Evolutionary conservation across 2,329 filamentous ascomycete genomes (phyloP).

Genomic region (Aspergillus felis): DNA sequence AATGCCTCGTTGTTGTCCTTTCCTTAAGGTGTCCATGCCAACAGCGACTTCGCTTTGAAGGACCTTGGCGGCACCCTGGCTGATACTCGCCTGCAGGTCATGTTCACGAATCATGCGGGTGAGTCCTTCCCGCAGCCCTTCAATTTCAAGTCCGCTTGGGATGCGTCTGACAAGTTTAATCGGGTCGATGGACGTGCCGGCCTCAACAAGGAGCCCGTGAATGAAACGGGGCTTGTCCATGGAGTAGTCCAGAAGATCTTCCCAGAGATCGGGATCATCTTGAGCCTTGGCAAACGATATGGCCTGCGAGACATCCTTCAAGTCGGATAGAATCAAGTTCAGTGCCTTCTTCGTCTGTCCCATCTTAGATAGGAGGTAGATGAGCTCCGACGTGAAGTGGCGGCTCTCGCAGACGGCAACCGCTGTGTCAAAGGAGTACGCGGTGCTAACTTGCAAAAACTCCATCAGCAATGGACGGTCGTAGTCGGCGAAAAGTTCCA

Average conservation of each 20-base stretch:
- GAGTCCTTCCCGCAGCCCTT: conserved; percentile 82
- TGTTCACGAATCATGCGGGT: conserved; percentile 92
- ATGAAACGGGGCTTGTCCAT: conserved; percentile 99
- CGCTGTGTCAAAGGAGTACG: conserved; percentile 76
- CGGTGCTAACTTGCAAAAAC: conserved; percentile 77
- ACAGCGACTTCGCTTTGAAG: conserved; percentile 80
- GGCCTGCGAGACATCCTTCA: conserved; percentile 85
- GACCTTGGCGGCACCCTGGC: conserved; percentile 80
- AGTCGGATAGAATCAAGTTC: conserved; percentile 88
- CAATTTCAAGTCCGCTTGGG: conserved; percentile 87
- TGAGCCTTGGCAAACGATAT: conserved; percentile 94
- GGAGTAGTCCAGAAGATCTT: conserved; percentile 87
- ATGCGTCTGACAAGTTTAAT: conserved; percentile 87
- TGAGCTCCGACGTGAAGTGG: conserved; percentile 86
- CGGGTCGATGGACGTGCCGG: conserved; percentile 88
- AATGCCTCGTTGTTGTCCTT: conserved; percentile 77
- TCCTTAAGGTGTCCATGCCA: conserved; percentile 75
- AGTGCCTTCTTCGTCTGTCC: conserved; percentile 89
- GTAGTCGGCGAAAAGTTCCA: conserved; percentile 81
- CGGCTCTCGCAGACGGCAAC: conserved; percentile 72
- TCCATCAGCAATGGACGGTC: conserved; percentile 78
- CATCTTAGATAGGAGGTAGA: conserved; percentile 91
- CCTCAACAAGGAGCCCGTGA: conserved; percentile 83
- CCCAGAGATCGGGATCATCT: conserved; percentile 88
- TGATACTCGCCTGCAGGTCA: conserved; percentile 91